A percentile compares a stretch with the other conserved stretches of the same genome.
phyloP scores from a whole-genome alignment of 2,329 filamentous ascomycete species.

The Ceratocystis albifundus region DNA sequence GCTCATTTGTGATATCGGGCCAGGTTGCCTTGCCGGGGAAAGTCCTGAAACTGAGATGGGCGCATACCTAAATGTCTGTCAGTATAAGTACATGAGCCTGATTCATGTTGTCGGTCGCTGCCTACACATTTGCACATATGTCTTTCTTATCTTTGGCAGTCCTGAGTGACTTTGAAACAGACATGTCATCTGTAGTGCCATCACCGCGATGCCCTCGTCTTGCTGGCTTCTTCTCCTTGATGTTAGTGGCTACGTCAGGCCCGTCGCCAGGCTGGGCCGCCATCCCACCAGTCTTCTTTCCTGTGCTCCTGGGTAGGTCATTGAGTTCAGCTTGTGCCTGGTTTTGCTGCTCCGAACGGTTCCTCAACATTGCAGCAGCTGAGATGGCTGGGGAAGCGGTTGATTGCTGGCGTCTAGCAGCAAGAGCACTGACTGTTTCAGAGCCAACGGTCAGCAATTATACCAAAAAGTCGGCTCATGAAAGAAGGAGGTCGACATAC shows the following conservation, averaged over 20 bases:
- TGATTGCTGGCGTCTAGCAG: constrained; percentile 16
- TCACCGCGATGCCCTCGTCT: constrained; percentile 7
- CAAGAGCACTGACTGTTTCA: constrained; percentile 20
- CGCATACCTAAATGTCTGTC: constrained; percentile 7
- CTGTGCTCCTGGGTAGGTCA: neutral
- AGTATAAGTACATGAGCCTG: neutral
- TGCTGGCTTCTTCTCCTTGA: neutral
- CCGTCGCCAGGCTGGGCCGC: neutral
- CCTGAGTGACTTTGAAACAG: neutral
- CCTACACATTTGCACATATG: neutral
- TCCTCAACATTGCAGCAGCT: constrained; percentile 13
- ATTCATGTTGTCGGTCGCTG: neutral
- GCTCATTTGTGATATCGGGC: constrained; percentile 15
- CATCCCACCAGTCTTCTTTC: neutral
- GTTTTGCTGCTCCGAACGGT: neutral
- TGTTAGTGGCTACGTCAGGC: neutral
- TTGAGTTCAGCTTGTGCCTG: neutral
- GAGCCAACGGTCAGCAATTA: constrained; percentile 2
- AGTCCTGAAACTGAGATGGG: neutral
- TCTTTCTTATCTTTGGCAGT: neutral
- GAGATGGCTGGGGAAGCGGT: constrained; percentile 14
- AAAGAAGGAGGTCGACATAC: constrained; percentile 11
- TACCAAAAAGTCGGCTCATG: neutral
- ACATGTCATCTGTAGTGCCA: neutral
- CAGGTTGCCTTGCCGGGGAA: constrained; percentile 7